A percentile compares a stretch with the other conserved stretches of the same genome.
phyloP scores from a whole-genome alignment of 2,329 filamentous ascomycete species.

The Chrysosporium queenslandicum region DNA sequence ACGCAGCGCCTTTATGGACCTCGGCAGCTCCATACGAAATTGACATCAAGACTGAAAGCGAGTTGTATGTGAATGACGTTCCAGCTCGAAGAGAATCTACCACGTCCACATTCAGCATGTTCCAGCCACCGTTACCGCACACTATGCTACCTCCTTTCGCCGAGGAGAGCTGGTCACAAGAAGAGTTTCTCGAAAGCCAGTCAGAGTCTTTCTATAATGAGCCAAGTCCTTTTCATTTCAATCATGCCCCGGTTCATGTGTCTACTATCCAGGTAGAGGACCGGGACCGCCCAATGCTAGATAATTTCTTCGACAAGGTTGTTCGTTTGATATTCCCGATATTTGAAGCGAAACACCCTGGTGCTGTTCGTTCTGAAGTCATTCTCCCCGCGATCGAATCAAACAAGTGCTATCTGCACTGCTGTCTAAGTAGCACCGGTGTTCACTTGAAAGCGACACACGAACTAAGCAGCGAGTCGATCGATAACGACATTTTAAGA shows the following conservation, averaged over 20 bases:
- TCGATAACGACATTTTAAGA: slow-evolving; percentile 82
- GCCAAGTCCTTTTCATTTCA: slow-evolving; percentile 71
- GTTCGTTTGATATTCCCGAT: slow-evolving; percentile 85
- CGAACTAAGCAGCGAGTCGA: slow-evolving; percentile 53
- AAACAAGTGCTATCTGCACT: slow-evolving; percentile 91
- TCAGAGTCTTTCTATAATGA: slow-evolving; percentile 59
- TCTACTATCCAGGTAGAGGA: slow-evolving; percentile 71
- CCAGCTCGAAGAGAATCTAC: slow-evolving; percentile 77
- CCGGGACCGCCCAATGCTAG: slow-evolving; percentile 66
- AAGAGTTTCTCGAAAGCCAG: slow-evolving; percentile 52
- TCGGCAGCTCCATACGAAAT: slow-evolving; percentile 73
- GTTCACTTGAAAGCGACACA: slow-evolving; percentile 80
- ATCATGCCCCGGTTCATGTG: slow-evolving; percentile 47
- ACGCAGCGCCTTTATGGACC: slow-evolving; percentile 48
- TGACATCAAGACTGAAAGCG: slow-evolving; percentile 89
- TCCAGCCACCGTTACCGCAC: slow-evolving; percentile 63
- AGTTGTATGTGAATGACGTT: slow-evolving; percentile 87
- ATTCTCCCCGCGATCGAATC: slow-evolving; percentile 79
- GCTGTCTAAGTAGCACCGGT: slow-evolving; percentile 84
- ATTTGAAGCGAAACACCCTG: slow-evolving; percentile 78
- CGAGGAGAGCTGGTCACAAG: slow-evolving; percentile 60
- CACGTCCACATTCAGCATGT: slow-evolving; percentile 88
- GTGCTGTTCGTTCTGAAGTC: slow-evolving; percentile 67
- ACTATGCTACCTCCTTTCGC: slow-evolving; percentile 55
- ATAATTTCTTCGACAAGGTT: slow-evolving; percentile 84